These are phyloP conservation scores for Panellus pusillus DNA, from an alignment of 768 basidiomycete species.

Conservation along the genomic window DNA sequence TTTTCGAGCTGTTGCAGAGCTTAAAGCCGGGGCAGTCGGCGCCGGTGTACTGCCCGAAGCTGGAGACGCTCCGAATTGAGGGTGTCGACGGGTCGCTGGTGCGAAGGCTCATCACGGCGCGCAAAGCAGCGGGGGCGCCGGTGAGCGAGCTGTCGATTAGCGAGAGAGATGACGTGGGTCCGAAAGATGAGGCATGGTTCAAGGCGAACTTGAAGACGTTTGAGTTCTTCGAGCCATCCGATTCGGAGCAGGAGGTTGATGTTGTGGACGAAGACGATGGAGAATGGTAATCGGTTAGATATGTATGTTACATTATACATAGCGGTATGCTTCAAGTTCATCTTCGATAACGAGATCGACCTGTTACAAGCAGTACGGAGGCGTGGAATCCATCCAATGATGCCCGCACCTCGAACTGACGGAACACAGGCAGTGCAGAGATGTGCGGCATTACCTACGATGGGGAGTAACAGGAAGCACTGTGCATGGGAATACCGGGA, in stretches of 20 bases:
- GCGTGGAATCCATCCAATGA: no score
- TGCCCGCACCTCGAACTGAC: no score
- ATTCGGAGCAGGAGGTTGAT: conserved; percentile 36
- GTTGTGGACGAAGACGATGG: conserved; percentile 30
- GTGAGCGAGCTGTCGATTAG: conserved; percentile 50
- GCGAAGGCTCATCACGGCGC: conserved; percentile 43
- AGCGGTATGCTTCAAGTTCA: no score
- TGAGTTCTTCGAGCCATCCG: conserved; percentile 60
- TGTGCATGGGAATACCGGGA: conserved; percentile 39
- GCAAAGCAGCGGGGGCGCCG: conserved; percentile 44
- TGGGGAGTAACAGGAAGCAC: conserved; percentile 18
- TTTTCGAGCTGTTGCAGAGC: conserved; percentile 22
- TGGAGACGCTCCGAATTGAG: conserved; percentile 48
- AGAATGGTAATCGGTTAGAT: conserved; percentile 22
- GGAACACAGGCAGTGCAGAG: conserved; percentile 38
- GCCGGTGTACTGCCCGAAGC: conserved; percentile 47
- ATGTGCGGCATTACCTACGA: conserved; percentile 18
- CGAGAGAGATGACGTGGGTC: conserved; percentile 39
- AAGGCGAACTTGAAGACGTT: conserved; percentile 48
- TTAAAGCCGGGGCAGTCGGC: conserved; percentile 29
- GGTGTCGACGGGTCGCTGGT: conserved; percentile 43
- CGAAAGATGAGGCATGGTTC: conserved; percentile 52
- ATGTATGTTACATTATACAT: neutral
- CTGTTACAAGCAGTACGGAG: no score
- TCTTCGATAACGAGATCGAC: no score